Conservation (phyloP, 345 rosid species). For the Bretschneidera sinensis region DNA sequence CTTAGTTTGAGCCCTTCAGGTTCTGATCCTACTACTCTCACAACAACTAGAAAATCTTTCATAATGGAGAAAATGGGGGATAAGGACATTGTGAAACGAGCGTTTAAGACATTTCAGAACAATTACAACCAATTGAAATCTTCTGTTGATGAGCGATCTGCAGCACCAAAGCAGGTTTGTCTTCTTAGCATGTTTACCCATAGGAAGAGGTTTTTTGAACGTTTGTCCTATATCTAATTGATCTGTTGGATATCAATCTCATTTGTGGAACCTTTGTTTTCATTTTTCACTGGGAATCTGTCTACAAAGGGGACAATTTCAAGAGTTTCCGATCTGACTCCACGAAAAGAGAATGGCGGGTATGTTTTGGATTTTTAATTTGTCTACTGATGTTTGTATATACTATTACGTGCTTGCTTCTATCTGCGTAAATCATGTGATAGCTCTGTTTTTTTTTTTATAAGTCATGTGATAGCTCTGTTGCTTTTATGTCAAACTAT, state of each 20-base stretch:
- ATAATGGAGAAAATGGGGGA: conserved; percentile 96
- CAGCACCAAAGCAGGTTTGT: conserved; percentile 51
- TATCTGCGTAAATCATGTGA: conserved; percentile 6
- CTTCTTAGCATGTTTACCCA: neutral
- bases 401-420: conserved; percentile 1
- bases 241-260: neutral
- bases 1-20: conserved; percentile 43
- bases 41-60: conserved; percentile 51
- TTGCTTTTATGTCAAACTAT: neutral
- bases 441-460: neutral
- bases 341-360: conserved; percentile 59
- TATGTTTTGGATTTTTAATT: conserved; percentile 24
- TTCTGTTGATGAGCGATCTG: conserved; percentile 36
- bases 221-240: neutral
- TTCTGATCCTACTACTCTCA: conserved; percentile 31
- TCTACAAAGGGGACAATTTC: conserved; percentile 34
- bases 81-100: conserved; percentile 86
- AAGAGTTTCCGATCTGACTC: conserved; percentile 34
- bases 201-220: conserved; percentile 7
- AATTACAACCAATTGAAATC: conserved; percentile 40
- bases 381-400: conserved; percentile 13
- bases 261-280: conserved; percentile 5
- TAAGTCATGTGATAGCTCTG: neutral
- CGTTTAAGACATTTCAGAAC: conserved; percentile 74
- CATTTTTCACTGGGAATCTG: conserved; percentile 28